Evolutionary conservation across 305 asterid species (phyloP), one percentile per base, ranked within the genome.

Genomic region (Fraxinus latifolia): DNA sequence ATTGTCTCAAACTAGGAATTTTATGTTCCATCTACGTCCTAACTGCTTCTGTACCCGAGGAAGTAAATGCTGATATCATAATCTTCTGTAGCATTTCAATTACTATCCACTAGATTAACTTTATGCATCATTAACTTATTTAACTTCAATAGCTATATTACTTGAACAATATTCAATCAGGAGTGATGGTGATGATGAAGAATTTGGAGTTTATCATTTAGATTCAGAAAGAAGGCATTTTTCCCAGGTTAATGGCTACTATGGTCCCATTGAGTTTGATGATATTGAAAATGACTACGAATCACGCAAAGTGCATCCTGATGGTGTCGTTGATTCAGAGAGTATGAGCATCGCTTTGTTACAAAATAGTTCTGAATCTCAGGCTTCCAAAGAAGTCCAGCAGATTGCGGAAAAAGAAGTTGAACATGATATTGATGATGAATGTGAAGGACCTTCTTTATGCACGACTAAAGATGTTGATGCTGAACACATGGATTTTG

Each of bases 401-500:
- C 94, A 89, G 86, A 87, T 86, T 8, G 77, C 44, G 70, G 77
- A 81, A 75, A 89, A 90, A 88, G 87, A 82, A 83, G 89, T 65
- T n/a, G 94, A 87, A 79, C 87, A 83, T 55, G 94, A 92, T 70
- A 83, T 82, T 67, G 89, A 85, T 82, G 93, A 94, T 80, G 98
- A 94, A 82, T 84, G 90, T 83, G 99, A 94, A 85, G 88, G 96
- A 76, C 88, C 96, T 85, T 91, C 98, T 77, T 34, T 92, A 80
- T 92, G 90, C 87, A 92, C 85, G 76, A 90, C 89, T 32, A 93
- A 91, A 89, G 95, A 89, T 80, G 92, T 89, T 65, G 89, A 90
- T 84, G 29, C 84, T 17, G 96, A 93, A 87, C 97, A 97, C 31
- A 91, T 93, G 76, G 99, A 96, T 88, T 96, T 94, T 83, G 99